Evolutionary conservation across 495 filamentous ascomycete genomes (phyloP), one percentile per base, ranked within the genome.

Genomic region (Cercophora scortea): DNA sequence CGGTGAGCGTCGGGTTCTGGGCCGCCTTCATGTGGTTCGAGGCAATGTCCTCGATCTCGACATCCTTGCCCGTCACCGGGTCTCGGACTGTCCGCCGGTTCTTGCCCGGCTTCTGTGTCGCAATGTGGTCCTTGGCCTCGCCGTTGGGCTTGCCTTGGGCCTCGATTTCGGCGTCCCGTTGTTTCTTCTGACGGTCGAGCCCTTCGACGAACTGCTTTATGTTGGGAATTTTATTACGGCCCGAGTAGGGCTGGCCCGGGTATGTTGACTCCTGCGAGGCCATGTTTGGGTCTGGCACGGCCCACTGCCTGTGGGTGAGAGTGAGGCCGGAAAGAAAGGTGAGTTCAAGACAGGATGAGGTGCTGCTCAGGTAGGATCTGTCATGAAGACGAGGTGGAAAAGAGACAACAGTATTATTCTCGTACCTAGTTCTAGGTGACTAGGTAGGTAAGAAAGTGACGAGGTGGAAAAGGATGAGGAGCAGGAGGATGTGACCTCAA

Each of bases 41-140:
- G 52, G 79, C 81, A 32, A 87, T 83, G 66, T 97, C 89, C 58
- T 92, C 89, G 48, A 97, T 95, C 47, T 86, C 83, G 25, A 96
- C 89, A 41, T 95, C 73, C 38, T 79, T 84, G 7, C 90, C 90
- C 0, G 92, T 96, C 0, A 84, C 85, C 0, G 92, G 92, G 69
- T 97, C 92, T 8, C 85, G 87, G 39, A 96, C 90, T 4, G 71
- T 83, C 57, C 88, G 85, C 43, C 77, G 74, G 43, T 69, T 72
- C 56, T 72, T 69, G 36, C 53, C 67, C 12, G 66, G 60, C 39
- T 68, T 69, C n/a, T 73, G 65, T 50, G 75, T 61, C 11, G 69
- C 62, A 18, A 68, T 43, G 17, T 80, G 72, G 41, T 72, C 71
- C 18, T 60, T 65, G 9, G 67, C 65, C 32, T 74, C 66, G 36